Percentiles rank a stretch among this genome's conserved stretches.
Evolutionary conservation across 2,329 filamentous ascomycete genomes (phyloP).

Genomic region (Elsinoe australis): DNA sequence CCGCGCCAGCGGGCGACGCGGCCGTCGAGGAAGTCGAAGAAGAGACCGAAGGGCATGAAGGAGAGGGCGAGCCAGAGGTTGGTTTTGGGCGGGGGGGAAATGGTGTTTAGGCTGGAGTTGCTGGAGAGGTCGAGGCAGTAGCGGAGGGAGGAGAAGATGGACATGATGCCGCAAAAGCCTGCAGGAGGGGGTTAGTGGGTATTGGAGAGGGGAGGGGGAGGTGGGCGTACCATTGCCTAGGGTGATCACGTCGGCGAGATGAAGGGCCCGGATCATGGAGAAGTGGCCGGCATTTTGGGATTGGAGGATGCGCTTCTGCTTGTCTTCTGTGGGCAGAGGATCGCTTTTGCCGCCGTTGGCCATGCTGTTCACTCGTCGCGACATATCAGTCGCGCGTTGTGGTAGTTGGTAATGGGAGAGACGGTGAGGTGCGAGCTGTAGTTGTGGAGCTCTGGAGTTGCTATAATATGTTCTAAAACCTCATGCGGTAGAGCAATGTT

Average conservation of each 20-base stretch:
- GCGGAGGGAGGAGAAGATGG: slow-evolving; percentile 86
- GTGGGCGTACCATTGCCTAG: slow-evolving; percentile 59
- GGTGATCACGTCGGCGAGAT: slow-evolving; percentile 78
- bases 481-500: not conserved
- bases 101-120: not conserved
- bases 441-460: not conserved
- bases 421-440: not conserved
- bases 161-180: slow-evolving; percentile 88
- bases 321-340: slow-evolving; percentile 52
- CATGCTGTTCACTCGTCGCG: slow-evolving; percentile 8
- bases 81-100: slow-evolving; percentile 40
- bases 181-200: slow-evolving; percentile 5
- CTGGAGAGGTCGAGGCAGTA: slow-evolving; percentile 63
- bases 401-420: not conserved
- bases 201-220: not conserved
- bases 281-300: slow-evolving; percentile 63
- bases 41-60: slow-evolving; percentile 86
- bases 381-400: slow-evolving; percentile 7
- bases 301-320: slow-evolving; percentile 66
- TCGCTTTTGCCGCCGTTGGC: slow-evolving; percentile 13
- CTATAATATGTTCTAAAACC: too few relatives aligned
- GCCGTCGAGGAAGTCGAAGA: slow-evolving; percentile 98
- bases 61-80: slow-evolving; percentile 76
- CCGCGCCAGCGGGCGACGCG: slow-evolving; percentile 93
- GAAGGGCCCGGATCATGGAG: slow-evolving; percentile 51